Base-by-base conservation (phyloP, 352 stramenopile species). In the Phytophthora boehmeriae region DNA sequence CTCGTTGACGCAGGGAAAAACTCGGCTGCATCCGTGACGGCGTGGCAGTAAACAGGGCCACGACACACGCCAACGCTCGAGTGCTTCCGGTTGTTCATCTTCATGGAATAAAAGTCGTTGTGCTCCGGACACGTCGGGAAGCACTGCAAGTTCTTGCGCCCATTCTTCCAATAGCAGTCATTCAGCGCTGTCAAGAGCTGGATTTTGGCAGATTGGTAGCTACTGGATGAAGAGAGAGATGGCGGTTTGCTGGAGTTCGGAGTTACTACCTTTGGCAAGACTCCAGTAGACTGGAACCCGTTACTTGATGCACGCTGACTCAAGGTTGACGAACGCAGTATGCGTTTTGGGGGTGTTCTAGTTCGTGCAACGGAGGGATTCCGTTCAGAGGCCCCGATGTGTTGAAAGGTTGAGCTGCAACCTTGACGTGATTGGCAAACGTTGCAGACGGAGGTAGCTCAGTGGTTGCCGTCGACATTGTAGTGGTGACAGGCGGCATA, bases 31-130 rank as follows among this genome's bases (percentile, higher is more conserved):
- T 66, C 53, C 0, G 80, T 75, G 55, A 89, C 83, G 14, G 80
- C 80, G 56, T 92, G 83, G 44, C 82, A 92, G 62, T 95, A 90
- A 14, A 95, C 73, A 1, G 84, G 84, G 2, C 83, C 84, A 20
- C 86, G 86, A 59, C 87, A 95, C 1, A 95, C 87, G 1, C 87
- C 87, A 16, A 93, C 82, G 55, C 78, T 91, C 48, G 83, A 87
- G 59, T 95, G 87, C 67, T 95, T 95, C 42, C 83, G 83, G 66
- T 92, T 92, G 68, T 91, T 93, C 74, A 94, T 93, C 71, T 93
- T 93, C 85, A 94, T 94, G 5, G 84, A 92, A 71, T 92, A 95
- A 23, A 96, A 96, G 64, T 96, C 89, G 54, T 89, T 78, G 62
- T 94, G 85, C 55, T 96, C 88, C 16, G 87, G 87, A 30, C 89